Conservation (phyloP, 2,329 filamentous ascomycete genomes). For the Septoria linicola region DNA sequence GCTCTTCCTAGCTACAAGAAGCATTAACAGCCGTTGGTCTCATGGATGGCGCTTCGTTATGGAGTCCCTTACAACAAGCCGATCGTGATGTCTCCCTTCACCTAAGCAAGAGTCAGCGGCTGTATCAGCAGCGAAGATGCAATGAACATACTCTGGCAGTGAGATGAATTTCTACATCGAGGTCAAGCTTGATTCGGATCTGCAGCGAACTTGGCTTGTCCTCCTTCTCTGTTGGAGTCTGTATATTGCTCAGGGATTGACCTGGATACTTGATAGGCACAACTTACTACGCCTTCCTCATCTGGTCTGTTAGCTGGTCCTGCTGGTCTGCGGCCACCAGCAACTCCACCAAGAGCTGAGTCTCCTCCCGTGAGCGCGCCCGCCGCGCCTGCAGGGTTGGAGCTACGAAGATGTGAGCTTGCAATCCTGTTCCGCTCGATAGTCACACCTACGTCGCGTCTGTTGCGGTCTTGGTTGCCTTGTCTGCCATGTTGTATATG, state of each 20-base stretch:
- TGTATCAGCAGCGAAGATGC: too few relatives aligned
- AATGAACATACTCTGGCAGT: constrained; percentile 23
- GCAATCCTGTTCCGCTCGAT: background rate
- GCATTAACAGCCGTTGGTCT: background rate
- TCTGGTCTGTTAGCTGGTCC: constrained; percentile 2
- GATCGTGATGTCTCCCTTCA: constrained; percentile 34
- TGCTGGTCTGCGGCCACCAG: constrained; percentile 2
- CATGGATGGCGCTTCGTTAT: background rate
- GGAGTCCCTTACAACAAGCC: constrained; percentile 29
- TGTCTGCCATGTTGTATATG: constrained; percentile 5
- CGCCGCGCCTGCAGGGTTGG: constrained; percentile 1
- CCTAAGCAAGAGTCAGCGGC: too few relatives aligned
- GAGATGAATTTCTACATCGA: constrained; percentile 35
- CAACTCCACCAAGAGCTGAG: constrained; percentile 9
- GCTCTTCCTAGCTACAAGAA: background rate
- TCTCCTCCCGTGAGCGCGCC: constrained; percentile 11
- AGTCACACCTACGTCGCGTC: constrained; percentile 6
- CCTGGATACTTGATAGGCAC: too few relatives aligned
- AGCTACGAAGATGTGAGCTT: background rate
- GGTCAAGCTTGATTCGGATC: constrained; percentile 33
- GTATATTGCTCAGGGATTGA: too few relatives aligned
- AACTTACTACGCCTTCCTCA: constrained; percentile 9
- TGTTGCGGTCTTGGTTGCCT: constrained; percentile 13
- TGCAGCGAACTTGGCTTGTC: constrained; percentile 31
- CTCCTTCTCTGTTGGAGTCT: constrained; percentile 12